Base-by-base conservation (phyloP, 345 rosid genomes). In the Barbarea vulgaris region DNA sequence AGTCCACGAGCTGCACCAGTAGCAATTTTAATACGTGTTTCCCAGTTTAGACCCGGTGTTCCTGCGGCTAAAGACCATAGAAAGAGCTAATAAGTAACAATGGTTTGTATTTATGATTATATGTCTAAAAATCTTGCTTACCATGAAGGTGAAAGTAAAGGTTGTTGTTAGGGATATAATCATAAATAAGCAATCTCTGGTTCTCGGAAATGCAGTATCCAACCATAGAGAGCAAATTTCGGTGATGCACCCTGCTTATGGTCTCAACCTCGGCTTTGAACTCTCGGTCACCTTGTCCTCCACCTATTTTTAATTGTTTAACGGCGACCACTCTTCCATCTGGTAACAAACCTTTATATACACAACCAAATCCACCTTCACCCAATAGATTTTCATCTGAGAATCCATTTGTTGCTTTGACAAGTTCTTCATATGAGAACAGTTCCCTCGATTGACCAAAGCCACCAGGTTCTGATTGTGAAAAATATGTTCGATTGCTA, bases 111-210 rank as follows among this genome's bases (percentile, higher is more conserved):
- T 47, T 24, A 27, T 70, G 18, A 62, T 17, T 10, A 4, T 27
- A 41, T 22, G 56, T 24, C 66, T 27, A 22, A 21, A 55, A 63
- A 18, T 28, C 5, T 59, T 7, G 58, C 72, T 79, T 86, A 94
- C 98, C 93, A 53, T 94, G 98, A 83, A 94, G 96, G 84, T 91
- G 97, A 83, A 86, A 94, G 84, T 90, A 81, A 69, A 94, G 96
- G 50, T 88, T 90, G 84, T 90, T 81, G 80, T 94, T 91, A 33
- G 97, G 80, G 37, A 91, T 96, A 75, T 83, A 94, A 41, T 91
- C 97, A 81, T 87, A 94, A 8, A 94, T 85, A 17, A 94, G 98
- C 79, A 91, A 82, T 82, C 97, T 90, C 70, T 39, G 83, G 80
- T 44, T 88, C 41, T 94, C 89, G 10, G 89, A 91, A 55, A 90